A percentile compares a stretch with the other conserved stretches of the same genome.
Evolutionary conservation across 805 yeast species (phyloP).

Genomic region (Komagataella populi): DNA sequence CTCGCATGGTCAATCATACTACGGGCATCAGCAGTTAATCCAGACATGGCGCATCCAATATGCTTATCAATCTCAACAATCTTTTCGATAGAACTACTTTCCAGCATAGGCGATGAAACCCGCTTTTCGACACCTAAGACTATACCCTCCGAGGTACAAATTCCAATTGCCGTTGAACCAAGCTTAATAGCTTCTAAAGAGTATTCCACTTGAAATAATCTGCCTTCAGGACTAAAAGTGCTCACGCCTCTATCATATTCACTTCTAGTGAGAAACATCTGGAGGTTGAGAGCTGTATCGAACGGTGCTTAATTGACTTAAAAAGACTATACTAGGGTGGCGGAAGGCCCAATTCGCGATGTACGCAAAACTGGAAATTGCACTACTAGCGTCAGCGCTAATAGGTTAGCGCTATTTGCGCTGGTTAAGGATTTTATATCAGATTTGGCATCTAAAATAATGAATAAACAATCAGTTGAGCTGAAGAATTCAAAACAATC

Average conservation of each 20-base stretch:
- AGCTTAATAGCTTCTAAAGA: constrained; percentile 93
- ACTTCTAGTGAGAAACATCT: constrained; percentile 96
- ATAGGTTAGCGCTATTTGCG: neutral
- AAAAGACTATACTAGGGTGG: neutral
- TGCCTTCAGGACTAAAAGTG: constrained; percentile 97
- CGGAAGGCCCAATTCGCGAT: neutral
- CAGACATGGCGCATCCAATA: constrained; percentile 98
- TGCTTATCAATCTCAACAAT: constrained; percentile 90
- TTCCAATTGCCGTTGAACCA: constrained; percentile 98
- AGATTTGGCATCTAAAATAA: neutral
- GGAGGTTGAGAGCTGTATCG: constrained; percentile 10
- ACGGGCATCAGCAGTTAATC: constrained; percentile 96
- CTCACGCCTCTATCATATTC: constrained; percentile 98
- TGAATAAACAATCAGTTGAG: neutral
- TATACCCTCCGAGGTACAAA: constrained; percentile 90
- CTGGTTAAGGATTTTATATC: too few relatives aligned
- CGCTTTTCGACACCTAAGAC: constrained; percentile 94
- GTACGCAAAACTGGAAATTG: neutral
- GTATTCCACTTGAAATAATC: constrained; percentile 95
- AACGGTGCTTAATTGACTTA: too few relatives aligned
- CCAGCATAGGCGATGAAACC: constrained; percentile 84
- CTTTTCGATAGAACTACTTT: constrained; percentile 88
- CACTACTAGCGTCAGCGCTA: neutral
- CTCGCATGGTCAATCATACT: constrained; percentile 98
- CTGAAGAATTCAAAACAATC: neutral